Evolutionary conservation across 1,284 basidiomycete genomes (phyloP).

Genomic region (Heterobasidion irregulare): DNA sequence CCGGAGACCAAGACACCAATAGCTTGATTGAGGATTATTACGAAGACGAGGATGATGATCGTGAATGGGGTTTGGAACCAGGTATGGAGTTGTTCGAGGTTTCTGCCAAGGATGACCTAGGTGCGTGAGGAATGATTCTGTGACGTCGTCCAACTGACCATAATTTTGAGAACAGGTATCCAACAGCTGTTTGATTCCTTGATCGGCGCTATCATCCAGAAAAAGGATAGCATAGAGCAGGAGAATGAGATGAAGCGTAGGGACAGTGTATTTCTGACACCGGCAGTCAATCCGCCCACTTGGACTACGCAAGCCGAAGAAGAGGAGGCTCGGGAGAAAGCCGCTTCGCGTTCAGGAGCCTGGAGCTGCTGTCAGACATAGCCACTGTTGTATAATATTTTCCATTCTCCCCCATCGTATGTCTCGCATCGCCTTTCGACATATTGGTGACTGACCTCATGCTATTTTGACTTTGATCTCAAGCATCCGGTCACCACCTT

Average conservation of each 20-base stretch:
- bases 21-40: conserved; percentile 60
- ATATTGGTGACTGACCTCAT: background rate
- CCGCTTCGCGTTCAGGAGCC: conserved; percentile 36
- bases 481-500: background rate
- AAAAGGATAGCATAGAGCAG: conserved; percentile 68
- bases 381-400: conserved; percentile 4
- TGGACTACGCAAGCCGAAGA: conserved; percentile 77
- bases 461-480: background rate
- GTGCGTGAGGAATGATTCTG: conserved; percentile 32
- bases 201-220: conserved; percentile 67
- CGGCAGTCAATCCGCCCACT: conserved; percentile 42
- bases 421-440: background rate
- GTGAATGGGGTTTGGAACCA: conserved; percentile 70
- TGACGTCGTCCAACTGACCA: background rate
- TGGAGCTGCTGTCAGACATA: conserved; percentile 62
- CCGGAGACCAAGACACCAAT: conserved; percentile 8
- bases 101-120: conserved; percentile 75
- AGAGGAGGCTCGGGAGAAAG: conserved; percentile 68
- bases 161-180: conserved; percentile 43
- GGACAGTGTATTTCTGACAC: conserved; percentile 70
- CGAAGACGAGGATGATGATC: conserved; percentile 39
- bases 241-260: conserved; percentile 72
- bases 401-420: background rate
- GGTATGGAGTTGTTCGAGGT: conserved; percentile 83
- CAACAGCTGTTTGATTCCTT: conserved; percentile 68